A percentile compares a stretch with the other conserved stretches of the same genome.
phyloP scores from a whole-genome alignment of 1,139 yeast species.

The Yamadazyma diospyri region DNA sequence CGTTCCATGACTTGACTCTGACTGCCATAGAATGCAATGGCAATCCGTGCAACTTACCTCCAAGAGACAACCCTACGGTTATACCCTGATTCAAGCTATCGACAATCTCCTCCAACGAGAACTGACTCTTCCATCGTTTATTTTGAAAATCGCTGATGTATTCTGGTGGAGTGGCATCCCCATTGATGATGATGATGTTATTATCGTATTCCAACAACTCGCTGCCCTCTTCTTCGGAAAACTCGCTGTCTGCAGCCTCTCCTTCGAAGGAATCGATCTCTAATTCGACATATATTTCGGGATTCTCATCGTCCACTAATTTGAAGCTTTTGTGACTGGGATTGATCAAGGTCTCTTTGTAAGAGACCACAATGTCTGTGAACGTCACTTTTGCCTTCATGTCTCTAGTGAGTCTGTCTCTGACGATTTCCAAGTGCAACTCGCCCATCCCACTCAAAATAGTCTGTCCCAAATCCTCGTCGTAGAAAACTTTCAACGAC shows the following conservation, averaged over 20 bases:
- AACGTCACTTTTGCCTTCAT: constrained; percentile 78
- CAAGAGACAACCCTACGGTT: constrained; percentile 72
- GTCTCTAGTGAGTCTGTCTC: constrained; percentile 71
- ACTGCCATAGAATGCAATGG: constrained; percentile 65
- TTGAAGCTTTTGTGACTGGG: constrained; percentile 13
- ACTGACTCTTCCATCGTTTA: constrained; percentile 51
- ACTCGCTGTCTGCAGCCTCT: constrained; percentile 29
- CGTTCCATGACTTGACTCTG: constrained; percentile 45
- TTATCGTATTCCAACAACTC: constrained; percentile 33
- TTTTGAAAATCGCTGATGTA: constrained; percentile 28
- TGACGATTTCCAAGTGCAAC: constrained; percentile 83
- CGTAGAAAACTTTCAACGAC: constrained; percentile 34
- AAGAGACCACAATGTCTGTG: constrained; percentile 83
- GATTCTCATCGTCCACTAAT: constrained; percentile 14
- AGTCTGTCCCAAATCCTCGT: constrained; percentile 87
- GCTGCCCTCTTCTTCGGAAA: constrained; percentile 40
- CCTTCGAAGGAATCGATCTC: constrained; percentile 54
- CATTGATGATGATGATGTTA: constrained; percentile 32
- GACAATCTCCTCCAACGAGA: constrained; percentile 46
- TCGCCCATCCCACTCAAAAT: constrained; percentile 95
- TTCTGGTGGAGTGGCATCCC: constrained; percentile 24
- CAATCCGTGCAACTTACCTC: constrained; percentile 65
- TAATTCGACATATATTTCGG: constrained; percentile 29
- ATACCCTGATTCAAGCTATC: constrained; percentile 57
- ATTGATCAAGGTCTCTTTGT: constrained; percentile 64